Evolutionary conservation across 768 basidiomycete species (phyloP), one percentile per base, ranked within the genome.

Genomic region (Leccinum disarticulatum): DNA sequence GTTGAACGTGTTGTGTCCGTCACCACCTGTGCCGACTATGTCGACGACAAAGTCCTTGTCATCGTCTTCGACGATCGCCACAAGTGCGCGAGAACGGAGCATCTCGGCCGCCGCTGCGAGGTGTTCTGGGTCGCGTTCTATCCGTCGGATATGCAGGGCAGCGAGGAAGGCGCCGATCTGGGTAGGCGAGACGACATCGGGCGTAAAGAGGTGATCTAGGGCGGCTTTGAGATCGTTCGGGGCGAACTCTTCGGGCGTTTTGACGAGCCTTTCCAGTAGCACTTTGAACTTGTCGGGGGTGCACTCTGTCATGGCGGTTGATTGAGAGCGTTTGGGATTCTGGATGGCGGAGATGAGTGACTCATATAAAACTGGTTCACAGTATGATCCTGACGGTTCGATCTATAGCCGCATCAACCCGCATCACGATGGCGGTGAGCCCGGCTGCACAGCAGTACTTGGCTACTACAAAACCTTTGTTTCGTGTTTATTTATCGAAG

Each of bases 1-100:
- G 71, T 98, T 98, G 82, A 95, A 98, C 0, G 95, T 88, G 68
- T 98, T 91, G 74, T 95, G 86, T 0, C 95, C 95, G 74, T 98
- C 97, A 7, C 97, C 96, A 11, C 96, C 72, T 0, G 73, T 74
- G 3, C 73, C 73, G 41, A 76, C 73, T 52, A 74, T 72, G 59
- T 74, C 73, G 6, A 83, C 88, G 14, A 91, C 83, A 56, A 91
- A 92, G 71, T 95, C 92, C 6, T 78, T 73, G 47, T 87, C 82
- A 2, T 71, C 72, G 31, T 82, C 80, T 55, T 86, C 79, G 38
- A 92, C 81, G 2, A 75, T 77, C 2, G 87, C 87, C 46, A 81
- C 80, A 55, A 91, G 71, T 3, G 91, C 85, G 25, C 87, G 84
- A n/a, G 81, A 76, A 27, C 87, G 80, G 50, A 97, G 80, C 3